phyloP scores from a whole-genome alignment of 495 filamentous ascomycete genomes.

The Neurospora sp. region DNA sequence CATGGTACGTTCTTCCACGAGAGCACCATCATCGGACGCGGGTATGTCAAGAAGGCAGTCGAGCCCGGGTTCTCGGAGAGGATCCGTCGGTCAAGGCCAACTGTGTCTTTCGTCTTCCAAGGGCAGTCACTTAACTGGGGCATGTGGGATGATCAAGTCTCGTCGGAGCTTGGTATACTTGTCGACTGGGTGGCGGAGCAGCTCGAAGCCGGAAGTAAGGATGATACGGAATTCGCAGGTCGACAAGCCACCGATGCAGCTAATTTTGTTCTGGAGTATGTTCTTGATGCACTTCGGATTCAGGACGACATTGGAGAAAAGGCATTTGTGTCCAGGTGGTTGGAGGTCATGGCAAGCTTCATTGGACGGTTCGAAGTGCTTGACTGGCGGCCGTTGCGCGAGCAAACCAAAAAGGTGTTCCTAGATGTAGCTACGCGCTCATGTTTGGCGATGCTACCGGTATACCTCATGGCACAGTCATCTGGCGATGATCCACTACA shows the following conservation, averaged over 20 bases:
- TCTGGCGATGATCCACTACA: constrained; percentile 17
- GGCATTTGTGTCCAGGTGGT: constrained; percentile 33
- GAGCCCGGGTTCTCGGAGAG: constrained; percentile 20
- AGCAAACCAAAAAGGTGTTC: constrained; percentile 2
- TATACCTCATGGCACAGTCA: constrained; percentile 23
- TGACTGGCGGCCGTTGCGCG: constrained; percentile 3
- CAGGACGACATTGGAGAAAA: constrained; percentile 16
- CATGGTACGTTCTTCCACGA: constrained; percentile 66
- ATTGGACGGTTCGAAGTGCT: constrained; percentile 22
- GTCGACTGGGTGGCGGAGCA: constrained; percentile 47
- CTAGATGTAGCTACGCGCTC: constrained; percentile 11
- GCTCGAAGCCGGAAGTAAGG: constrained; percentile 6
- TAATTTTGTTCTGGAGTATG: constrained; percentile 32
- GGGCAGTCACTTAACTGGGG: constrained; percentile 52
- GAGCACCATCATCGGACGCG: constrained; percentile 66
- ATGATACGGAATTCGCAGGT: background rate
- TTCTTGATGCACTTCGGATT: constrained; percentile 29
- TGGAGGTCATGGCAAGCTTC: constrained; percentile 36
- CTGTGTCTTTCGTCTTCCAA: constrained; percentile 33
- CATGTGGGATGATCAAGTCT: constrained; percentile 57
- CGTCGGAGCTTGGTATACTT: constrained; percentile 53
- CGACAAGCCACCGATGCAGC: constrained; percentile 18
- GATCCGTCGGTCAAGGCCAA: constrained; percentile 17
- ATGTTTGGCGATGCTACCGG: constrained; percentile 12
- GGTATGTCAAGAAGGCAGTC: constrained; percentile 47